Conservation (phyloP, 768 basidiomycete genomes). For the Mycena albidolilacea region DNA sequence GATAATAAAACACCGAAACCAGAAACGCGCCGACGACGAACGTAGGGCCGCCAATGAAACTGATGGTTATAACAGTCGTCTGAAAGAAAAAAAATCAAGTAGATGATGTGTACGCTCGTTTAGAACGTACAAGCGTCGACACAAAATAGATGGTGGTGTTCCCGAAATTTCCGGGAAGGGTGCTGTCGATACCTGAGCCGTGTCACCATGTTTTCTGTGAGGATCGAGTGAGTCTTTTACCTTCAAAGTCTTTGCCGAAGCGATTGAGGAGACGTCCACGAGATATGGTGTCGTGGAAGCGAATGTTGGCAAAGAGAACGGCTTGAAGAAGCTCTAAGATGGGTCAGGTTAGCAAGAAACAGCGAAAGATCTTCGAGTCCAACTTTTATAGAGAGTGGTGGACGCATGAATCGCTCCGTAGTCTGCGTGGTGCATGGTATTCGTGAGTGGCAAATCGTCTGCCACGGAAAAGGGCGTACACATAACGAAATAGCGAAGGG, state of each 20-base stretch:
- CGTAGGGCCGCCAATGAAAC: slow-evolving; percentile 82
- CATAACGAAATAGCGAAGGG: slow-evolving; percentile 78
- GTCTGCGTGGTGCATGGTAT: slow-evolving; percentile 56
- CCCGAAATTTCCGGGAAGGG: slow-evolving; percentile 87
- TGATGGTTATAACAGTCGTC: slow-evolving; percentile 83
- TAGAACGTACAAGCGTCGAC: slow-evolving; percentile 58
- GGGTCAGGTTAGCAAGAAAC: slow-evolving; percentile 7
- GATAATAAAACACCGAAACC: slow-evolving; percentile 76
- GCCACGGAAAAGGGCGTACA: slow-evolving; percentile 58
- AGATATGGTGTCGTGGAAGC: slow-evolving; percentile 94
- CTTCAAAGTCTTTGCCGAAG: slow-evolving; percentile 94
- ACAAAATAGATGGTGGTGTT: slow-evolving; percentile 80
- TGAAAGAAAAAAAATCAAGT: background rate
- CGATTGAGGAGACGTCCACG: slow-evolving; percentile 88
- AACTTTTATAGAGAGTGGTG: slow-evolving; percentile 80
- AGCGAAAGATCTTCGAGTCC: slow-evolving; percentile 26
- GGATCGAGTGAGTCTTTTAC: slow-evolving; percentile 42
- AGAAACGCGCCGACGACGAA: slow-evolving; percentile 75
- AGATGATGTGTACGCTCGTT: no score
- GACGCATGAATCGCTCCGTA: slow-evolving; percentile 88
- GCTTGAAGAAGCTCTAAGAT: slow-evolving; percentile 74
- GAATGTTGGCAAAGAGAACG: slow-evolving; percentile 89
- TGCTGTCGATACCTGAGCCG: slow-evolving; percentile 82
- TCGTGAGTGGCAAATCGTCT: slow-evolving; percentile 18
- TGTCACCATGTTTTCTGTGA: slow-evolving; percentile 27